phyloP scores from a whole-genome alignment of 2,329 filamentous ascomycete species.

The Scytalidium sp. region DNA sequence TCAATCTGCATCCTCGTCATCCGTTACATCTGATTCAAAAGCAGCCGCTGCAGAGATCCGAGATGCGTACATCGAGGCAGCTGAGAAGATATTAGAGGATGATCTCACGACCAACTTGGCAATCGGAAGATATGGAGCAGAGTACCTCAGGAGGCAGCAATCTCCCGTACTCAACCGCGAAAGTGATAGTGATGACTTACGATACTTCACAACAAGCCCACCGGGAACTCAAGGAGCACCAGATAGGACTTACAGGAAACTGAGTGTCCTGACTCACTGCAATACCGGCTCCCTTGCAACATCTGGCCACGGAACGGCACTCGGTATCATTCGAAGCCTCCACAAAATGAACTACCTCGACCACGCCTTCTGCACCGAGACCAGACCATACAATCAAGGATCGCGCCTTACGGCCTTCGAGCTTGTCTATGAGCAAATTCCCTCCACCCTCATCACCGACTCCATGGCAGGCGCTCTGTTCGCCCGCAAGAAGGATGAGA shows the following conservation, averaged over 20 bases:
- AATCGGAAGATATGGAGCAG: conserved; percentile 79
- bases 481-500: conserved; percentile 53
- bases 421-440: conserved; percentile 89
- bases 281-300: conserved; percentile 97
- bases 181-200: conserved; percentile 18
- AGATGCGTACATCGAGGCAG: conserved; percentile 70
- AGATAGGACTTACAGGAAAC: conserved; percentile 44
- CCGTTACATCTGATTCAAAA: conserved; percentile 14
- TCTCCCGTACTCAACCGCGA: conserved; percentile 19
- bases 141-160: conserved; percentile 62
- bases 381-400: conserved; percentile 95
- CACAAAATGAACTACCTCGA: conserved; percentile 62
- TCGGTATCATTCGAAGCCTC: conserved; percentile 89
- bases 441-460: conserved; percentile 88
- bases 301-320: conserved; percentile 93
- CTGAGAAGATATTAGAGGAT: conserved; percentile 82
- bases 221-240: conserved; percentile 34
- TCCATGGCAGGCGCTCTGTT: conserved; percentile 94
- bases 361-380: conserved; percentile 95
- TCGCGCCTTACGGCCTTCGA: conserved; percentile 94
- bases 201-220: conserved; percentile 32
- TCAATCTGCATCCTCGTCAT: conserved; percentile 40
- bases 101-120: conserved; percentile 84
- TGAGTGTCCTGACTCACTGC: conserved; percentile 94
- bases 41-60: conserved; percentile 49